phyloP scores from a whole-genome alignment of 192 early-diverging fungal genomes.

The Rhizophagus sp. region DNA sequence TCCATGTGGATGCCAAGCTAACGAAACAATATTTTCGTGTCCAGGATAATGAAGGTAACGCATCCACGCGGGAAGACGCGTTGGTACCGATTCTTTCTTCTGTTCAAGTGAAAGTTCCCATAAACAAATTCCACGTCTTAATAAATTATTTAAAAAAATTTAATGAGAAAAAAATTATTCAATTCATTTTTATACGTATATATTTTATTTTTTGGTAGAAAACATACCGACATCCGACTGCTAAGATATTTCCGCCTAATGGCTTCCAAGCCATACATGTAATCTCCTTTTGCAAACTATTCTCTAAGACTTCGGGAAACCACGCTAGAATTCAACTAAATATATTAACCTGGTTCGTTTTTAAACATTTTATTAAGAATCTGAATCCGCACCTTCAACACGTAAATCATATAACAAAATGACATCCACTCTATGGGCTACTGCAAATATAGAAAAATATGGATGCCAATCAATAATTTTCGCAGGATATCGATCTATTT shows the following conservation, averaged over 20 bases:
- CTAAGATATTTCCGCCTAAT: constrained; percentile 31
- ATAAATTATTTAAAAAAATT: not conserved
- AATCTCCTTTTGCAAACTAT: constrained; percentile 27
- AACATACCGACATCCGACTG: constrained; percentile 28
- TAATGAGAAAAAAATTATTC: not conserved
- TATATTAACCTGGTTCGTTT: not conserved
- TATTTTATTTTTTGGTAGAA: not conserved
- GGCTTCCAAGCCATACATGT: constrained; percentile 32
- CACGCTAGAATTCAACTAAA: not conserved
- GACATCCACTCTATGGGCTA: constrained; percentile 27
- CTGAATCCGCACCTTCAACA: not conserved
- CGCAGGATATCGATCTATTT: not conserved
- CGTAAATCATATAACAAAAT: constrained; percentile 32
- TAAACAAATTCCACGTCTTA: constrained; percentile 28
- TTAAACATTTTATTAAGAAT: not conserved
- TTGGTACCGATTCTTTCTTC: not conserved
- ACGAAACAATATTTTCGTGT: constrained; percentile 27
- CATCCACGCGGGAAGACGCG: constrained; percentile 17
- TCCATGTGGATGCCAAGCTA: constrained; percentile 32
- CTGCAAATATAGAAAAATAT: constrained; percentile 21
- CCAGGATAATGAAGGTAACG: constrained; percentile 30
- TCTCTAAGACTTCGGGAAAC: constrained; percentile 32
- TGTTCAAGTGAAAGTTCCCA: constrained; percentile 29
- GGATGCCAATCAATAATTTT: constrained; percentile 24
- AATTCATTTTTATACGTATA: not conserved